Base-by-base conservation (phyloP, 345 rosid species). In the Euclidium syriacum region DNA sequence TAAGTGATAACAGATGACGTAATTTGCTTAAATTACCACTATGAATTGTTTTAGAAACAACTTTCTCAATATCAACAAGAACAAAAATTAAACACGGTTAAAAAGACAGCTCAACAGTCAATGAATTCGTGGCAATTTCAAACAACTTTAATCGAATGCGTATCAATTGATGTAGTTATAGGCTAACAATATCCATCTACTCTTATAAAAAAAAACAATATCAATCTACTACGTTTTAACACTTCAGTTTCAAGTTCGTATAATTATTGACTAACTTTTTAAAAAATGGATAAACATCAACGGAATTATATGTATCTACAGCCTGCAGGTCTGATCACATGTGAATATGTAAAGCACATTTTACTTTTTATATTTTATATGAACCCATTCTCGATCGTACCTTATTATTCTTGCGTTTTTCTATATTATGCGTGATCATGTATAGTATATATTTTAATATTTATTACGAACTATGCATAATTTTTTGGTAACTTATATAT, bases 341-440 rank as follows among this genome's bases (percentile, higher is more conserved):
- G 67, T 68, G 67, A 68, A 68, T 38, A 40, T 23, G 36, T 12
- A 58, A 68, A 68, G 60, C 53, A 43, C 46, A 39, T 30, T 39
- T 49, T 30, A 23, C 18, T 6, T 57, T 67, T 14, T 34, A 2
- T 29, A 17, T 8, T 54, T 4, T n/a, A 38, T 57, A 48, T 17
- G 15, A 2, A 18, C 49, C 17, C 22, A 34, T 56, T 35, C 2
- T 16, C 25, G 58, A 1, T 16, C 25, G 58, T 52, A 67, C 50
- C 18, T 4, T 33, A 41, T 30, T 16, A 46, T 62, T 34, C 43
- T 4, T 24, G 7, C 27, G 32, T 24, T 42, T 33, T 8, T n/a
- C n/a, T 43, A 22, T 32, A 17, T 18, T 8, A 35, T 24, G 25
- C 38, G 34, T 54, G 38, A 24, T 17, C 62, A 15, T 46, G 12